These are phyloP conservation scores for Teratosphaeria viscida DNA, from an alignment of 2,329 filamentous ascomycete genomes.

Conservation along the genomic window DNA sequence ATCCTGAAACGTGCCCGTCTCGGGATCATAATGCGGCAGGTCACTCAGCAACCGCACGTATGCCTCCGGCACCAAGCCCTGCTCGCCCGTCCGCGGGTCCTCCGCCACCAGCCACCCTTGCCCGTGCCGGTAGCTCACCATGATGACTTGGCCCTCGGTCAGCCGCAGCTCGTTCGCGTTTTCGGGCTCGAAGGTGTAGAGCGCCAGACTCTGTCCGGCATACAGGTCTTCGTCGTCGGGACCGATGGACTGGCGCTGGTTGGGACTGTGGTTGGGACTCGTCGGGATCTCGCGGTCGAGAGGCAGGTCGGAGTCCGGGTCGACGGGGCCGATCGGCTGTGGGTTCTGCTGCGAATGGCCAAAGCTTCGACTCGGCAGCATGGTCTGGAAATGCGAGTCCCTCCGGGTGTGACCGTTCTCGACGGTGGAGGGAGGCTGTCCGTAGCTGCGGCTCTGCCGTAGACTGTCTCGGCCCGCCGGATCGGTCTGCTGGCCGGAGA, in stretches of 20 bases:
- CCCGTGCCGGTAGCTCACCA: constrained; percentile 90
- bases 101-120: constrained; percentile 97
- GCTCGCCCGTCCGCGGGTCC: constrained; percentile 87
- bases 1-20: constrained; percentile 63
- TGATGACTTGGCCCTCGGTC: constrained; percentile 88
- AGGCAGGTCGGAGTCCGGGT: constrained; percentile 17
- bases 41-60: constrained; percentile 88
- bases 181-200: constrained; percentile 90
- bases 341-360: constrained; percentile 8
- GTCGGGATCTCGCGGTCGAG: constrained; percentile 17
- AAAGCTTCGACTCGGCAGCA: constrained; percentile 18
- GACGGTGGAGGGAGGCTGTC: constrained; percentile 5
- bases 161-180: constrained; percentile 94
- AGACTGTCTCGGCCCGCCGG: constrained; percentile 22
- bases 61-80: constrained; percentile 88
- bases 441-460: constrained; percentile 20
- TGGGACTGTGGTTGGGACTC: constrained; percentile 10
- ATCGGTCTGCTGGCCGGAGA: constrained; percentile 12
- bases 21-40: constrained; percentile 77
- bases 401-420: constrained; percentile 17
- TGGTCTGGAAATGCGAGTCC: constrained; percentile 45
- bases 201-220: constrained; percentile 87
- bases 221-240: constrained; percentile 85
- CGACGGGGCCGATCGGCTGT: background rate
- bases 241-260: constrained; percentile 27